Evolutionary conservation across 1,284 basidiomycete species (phyloP).

Genomic region (Ceratobasidium sp.): DNA sequence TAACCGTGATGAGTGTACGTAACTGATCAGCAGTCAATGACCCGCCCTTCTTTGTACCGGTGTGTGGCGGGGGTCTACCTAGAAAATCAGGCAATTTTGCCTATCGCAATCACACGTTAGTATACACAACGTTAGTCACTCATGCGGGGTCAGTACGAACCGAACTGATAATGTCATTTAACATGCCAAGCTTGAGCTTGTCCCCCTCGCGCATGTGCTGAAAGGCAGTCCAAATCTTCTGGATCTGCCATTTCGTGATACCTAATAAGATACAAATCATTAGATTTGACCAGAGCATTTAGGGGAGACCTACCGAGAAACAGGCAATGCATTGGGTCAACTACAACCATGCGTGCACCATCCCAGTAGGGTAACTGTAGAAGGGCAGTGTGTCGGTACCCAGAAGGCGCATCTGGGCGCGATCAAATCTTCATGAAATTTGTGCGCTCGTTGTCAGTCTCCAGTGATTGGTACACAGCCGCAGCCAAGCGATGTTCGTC

Average conservation of each 20-base stretch:
- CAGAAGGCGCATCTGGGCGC: not conserved
- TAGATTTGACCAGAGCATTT: not conserved
- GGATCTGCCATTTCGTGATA: constrained; percentile 28
- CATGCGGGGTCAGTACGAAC: not conserved
- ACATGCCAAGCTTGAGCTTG: constrained; percentile 12
- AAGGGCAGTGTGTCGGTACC: constrained; percentile 10
- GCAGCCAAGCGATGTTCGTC: constrained; percentile 17
- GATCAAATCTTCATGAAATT: constrained; percentile 16
- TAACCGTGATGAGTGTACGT: constrained; percentile 9
- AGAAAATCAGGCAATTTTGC: constrained; percentile 34
- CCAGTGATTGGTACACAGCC: constrained; percentile 13
- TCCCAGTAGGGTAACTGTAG: constrained; percentile 35
- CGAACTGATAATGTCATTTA: constrained; percentile 13
- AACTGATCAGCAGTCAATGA: constrained; percentile 32
- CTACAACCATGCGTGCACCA: constrained; percentile 33
- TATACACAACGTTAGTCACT: not conserved
- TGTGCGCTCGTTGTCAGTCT: not conserved
- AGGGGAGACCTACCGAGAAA: constrained; percentile 30
- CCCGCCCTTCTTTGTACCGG: constrained; percentile 28
- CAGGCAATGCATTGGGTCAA: constrained; percentile 36
- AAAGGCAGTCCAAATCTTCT: constrained; percentile 19
- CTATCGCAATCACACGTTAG: not conserved
- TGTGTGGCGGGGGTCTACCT: constrained; percentile 27
- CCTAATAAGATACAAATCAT: constrained; percentile 1
- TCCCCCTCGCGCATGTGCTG: constrained; percentile 29